These are phyloP conservation scores for Digitaria exilis DNA, from an alignment of 202 grass and related monocot genomes.

Conservation along the genomic window DNA sequence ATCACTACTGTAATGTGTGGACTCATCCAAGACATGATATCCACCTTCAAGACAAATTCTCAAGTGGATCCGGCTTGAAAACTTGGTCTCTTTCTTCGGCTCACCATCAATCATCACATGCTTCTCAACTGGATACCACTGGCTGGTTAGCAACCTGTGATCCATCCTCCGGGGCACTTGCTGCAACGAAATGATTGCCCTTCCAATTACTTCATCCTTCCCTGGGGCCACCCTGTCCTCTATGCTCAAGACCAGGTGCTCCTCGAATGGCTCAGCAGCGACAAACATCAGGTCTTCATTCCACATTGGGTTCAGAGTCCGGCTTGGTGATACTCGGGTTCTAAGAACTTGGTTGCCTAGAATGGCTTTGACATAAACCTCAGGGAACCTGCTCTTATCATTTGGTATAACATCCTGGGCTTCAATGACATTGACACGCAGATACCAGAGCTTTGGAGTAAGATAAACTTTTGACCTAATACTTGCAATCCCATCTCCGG, in stretches of 20 bases:
- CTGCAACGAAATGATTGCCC: slow-evolving; percentile 54
- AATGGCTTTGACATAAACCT: neutral
- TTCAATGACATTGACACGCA: neutral
- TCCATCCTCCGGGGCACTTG: slow-evolving; percentile 63
- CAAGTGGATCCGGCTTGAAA: slow-evolving; percentile 69
- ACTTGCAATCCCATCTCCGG: neutral
- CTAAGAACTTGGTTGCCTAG: neutral
- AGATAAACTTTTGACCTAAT: neutral
- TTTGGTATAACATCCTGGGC: neutral
- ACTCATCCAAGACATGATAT: slow-evolving; percentile 79
- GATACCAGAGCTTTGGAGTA: neutral
- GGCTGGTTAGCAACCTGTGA: slow-evolving; percentile 47
- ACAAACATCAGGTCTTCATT: slow-evolving; percentile 59
- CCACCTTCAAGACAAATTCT: slow-evolving; percentile 78
- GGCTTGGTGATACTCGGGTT: neutral
- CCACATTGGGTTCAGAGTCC: neutral
- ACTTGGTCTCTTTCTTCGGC: slow-evolving; percentile 64
- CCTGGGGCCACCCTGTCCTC: slow-evolving; percentile 66
- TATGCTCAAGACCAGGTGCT: slow-evolving; percentile 60
- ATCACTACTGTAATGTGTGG: slow-evolving; percentile 81
- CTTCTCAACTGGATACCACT: slow-evolving; percentile 66
- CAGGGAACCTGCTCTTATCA: neutral
- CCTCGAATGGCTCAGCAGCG: slow-evolving; percentile 70
- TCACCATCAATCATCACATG: slow-evolving; percentile 72
- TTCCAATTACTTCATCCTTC: slow-evolving; percentile 67